Conservation (phyloP, 2,329 filamentous ascomycete genomes). For the Paecilomyces formosus region DNA sequence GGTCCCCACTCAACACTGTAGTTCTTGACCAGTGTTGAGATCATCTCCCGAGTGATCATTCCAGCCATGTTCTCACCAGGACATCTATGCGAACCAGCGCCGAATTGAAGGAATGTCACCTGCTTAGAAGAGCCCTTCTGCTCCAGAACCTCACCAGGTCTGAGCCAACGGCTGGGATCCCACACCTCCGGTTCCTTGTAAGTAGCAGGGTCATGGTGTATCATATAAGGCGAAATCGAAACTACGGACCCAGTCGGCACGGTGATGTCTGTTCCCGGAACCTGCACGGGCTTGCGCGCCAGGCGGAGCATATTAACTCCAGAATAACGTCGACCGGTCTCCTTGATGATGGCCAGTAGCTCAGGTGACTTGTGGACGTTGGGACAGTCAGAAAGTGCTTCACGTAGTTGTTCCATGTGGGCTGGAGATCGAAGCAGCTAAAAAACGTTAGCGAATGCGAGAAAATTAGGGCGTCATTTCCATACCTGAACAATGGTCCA, state of each 20-base stretch:
- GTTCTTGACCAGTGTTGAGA: constrained; percentile 5
- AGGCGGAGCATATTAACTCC: constrained; percentile 8
- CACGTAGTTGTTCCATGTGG: constrained; percentile 4
- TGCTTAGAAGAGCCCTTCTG: constrained; percentile 4
- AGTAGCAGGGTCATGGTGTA: constrained; percentile 8
- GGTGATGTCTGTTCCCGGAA: constrained; percentile 6
- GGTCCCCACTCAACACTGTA: constrained; percentile 6
- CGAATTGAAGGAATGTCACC: constrained; percentile 8
- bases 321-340: constrained; percentile 10
- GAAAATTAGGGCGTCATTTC: background rate
- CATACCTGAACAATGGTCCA: constrained; percentile 10
- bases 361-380: constrained; percentile 6
- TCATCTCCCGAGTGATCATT: constrained; percentile 6
- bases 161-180: constrained; percentile 7
- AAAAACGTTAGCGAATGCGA: background rate
- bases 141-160: constrained; percentile 3
- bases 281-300: constrained; percentile 4
- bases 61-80: constrained; percentile 9
- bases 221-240: constrained; percentile 9
- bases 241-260: constrained; percentile 8
- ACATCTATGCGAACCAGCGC: constrained; percentile 8
- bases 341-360: constrained; percentile 8
- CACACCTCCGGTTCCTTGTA: constrained; percentile 6
- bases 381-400: constrained; percentile 6
- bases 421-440: constrained; percentile 8